Percentiles rank a stretch among this genome's conserved stretches.
Conservation (phyloP, 2,329 filamentous ascomycete genomes). For the Colletotrichum gloeosporioides region DNA sequence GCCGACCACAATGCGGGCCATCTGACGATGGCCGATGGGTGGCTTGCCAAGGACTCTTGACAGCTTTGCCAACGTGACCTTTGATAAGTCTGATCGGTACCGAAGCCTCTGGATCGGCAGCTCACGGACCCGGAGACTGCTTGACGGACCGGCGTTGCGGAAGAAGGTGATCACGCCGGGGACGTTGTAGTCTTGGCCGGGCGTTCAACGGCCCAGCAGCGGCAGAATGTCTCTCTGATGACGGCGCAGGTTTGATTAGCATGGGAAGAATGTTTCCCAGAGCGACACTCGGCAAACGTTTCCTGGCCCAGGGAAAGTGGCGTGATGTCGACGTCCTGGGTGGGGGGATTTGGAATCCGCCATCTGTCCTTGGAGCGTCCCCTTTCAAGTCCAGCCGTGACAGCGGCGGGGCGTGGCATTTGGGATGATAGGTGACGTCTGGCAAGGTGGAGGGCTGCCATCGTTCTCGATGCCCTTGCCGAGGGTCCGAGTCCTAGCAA, state of each 20-base stretch:
- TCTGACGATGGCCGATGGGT: background rate
- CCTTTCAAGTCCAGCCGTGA: background rate
- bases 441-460: background rate
- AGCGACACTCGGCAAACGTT: conserved; percentile 3
- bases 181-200: background rate
- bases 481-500: background rate
- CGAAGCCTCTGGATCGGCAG: background rate
- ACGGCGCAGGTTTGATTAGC: conserved; percentile 3
- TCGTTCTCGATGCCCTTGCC: background rate
- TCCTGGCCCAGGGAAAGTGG: background rate
- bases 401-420: background rate
- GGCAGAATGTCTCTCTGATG: background rate
- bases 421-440: conserved; percentile 13
- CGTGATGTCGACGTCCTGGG: background rate
- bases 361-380: background rate
- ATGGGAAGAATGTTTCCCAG: conserved; percentile 4
- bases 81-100: background rate
- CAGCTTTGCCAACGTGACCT: background rate
- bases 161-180: background rate
- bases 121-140: background rate
- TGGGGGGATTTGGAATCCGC: background rate
- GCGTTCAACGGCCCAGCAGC: background rate
- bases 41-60: background rate
- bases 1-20: background rate
- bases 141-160: background rate